phyloP scores from a whole-genome alignment of 1,284 basidiomycete genomes.

The Gymnopus androsaceus region DNA sequence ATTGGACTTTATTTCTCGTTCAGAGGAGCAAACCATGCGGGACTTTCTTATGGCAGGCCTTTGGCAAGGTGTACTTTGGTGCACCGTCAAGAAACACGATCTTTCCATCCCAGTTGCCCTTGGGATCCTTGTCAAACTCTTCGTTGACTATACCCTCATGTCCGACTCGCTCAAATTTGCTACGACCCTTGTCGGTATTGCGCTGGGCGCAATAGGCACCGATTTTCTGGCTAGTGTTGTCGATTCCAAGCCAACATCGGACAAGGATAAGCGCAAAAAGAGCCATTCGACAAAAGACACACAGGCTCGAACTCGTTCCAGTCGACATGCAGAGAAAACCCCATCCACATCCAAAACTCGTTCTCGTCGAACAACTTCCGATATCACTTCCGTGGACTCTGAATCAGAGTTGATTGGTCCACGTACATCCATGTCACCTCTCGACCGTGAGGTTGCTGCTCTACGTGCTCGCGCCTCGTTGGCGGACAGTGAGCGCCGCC shows the following conservation, averaged over 20 bases:
- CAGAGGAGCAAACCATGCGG: constrained; percentile 47
- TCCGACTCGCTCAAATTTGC: constrained; percentile 55
- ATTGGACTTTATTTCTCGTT: constrained; percentile 54
- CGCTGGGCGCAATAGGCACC: constrained; percentile 63
- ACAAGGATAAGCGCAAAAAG: constrained; percentile 12
- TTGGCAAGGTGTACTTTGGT: constrained; percentile 76
- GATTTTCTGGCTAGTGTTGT: constrained; percentile 66
- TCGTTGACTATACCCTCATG: constrained; percentile 56
- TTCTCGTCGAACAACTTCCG: constrained; percentile 31
- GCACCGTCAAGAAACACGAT: constrained; percentile 55
- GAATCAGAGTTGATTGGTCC: constrained; percentile 62
- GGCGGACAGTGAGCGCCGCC: constrained; percentile 76
- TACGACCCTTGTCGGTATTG: constrained; percentile 62
- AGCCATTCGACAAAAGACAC: constrained; percentile 12
- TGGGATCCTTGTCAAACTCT: constrained; percentile 59
- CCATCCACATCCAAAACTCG: constrained; percentile 27
- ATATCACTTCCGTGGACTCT: constrained; percentile 62
- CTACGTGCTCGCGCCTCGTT: constrained; percentile 73
- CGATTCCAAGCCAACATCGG: constrained; percentile 42
- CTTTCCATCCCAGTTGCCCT: constrained; percentile 57
- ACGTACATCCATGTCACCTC: constrained; percentile 56
- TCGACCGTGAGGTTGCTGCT: constrained; percentile 69
- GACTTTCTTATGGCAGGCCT: constrained; percentile 68
- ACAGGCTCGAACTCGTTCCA: constrained; percentile 10
- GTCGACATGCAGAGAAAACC: constrained; percentile 5